A percentile compares a stretch with the other conserved stretches of the same genome.
phyloP scores from a whole-genome alignment of 2,329 filamentous ascomycete species.

The Colletotrichum magnum region DNA sequence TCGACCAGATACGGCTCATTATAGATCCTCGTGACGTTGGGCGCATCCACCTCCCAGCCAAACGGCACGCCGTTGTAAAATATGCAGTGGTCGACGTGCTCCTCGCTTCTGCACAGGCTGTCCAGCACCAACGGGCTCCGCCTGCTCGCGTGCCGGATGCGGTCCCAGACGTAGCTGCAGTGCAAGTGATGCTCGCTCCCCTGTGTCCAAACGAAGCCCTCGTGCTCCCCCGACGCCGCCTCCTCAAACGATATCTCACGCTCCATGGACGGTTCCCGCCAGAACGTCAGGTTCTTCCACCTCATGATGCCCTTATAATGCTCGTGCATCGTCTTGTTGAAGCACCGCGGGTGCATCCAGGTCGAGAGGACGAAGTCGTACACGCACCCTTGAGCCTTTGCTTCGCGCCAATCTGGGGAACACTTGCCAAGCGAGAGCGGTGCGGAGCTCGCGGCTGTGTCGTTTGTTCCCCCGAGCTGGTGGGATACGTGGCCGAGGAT shows the following conservation, averaged over 20 bases:
- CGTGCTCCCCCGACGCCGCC: conserved; percentile 29
- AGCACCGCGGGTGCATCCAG: conserved; percentile 44
- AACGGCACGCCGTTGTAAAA: conserved; percentile 31
- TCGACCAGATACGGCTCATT: conserved; percentile 31
- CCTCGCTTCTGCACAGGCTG: conserved; percentile 21
- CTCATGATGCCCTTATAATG: conserved; percentile 25
- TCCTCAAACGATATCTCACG: conserved; percentile 25
- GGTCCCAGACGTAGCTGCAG: conserved; percentile 37
- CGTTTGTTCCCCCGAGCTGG: too few relatives aligned
- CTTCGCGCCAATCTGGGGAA: conserved; percentile 42
- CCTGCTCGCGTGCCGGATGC: conserved; percentile 27
- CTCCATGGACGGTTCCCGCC: conserved; percentile 23
- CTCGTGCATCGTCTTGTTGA: conserved; percentile 33
- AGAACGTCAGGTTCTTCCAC: conserved; percentile 32
- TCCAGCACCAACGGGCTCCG: conserved; percentile 23
- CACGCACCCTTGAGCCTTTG: conserved; percentile 44
- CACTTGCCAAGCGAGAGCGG: conserved; percentile 26
- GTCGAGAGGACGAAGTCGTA: conserved; percentile 35
- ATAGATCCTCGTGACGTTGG: conserved; percentile 29
- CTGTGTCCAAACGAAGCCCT: conserved; percentile 22
- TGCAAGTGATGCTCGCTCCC: conserved; percentile 33
- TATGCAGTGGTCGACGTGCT: conserved; percentile 34
- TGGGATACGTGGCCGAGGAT: too few relatives aligned
- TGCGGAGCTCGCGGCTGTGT: neutral
- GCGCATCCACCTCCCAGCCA: conserved; percentile 32